A percentile compares a stretch with the other conserved stretches of the same genome.
Conservation (phyloP, 2,329 filamentous ascomycete species). For the Rhynchosporium agropyri region DNA sequence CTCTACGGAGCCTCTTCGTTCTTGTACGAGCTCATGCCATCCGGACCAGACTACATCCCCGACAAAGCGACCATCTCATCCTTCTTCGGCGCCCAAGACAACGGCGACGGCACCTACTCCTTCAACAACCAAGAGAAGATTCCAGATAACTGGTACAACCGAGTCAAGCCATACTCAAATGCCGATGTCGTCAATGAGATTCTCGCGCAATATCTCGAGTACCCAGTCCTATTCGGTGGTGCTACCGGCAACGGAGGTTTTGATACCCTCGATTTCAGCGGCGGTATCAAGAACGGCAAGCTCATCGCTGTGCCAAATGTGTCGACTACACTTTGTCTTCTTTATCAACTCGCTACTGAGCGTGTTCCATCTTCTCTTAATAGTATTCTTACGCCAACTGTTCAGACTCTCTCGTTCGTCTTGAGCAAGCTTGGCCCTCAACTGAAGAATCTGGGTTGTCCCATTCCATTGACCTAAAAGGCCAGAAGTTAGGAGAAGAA, state of each 20-base stretch:
- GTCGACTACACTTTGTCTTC: conserved; percentile 44
- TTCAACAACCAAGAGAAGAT: conserved; percentile 42
- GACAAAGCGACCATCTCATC: conserved; percentile 32
- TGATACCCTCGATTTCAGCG: conserved; percentile 44
- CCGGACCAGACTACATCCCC: conserved; percentile 36
- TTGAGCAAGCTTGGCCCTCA: conserved; percentile 39
- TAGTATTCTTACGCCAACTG: conserved; percentile 43
- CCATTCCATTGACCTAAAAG: conserved; percentile 31
- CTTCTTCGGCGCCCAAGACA: conserved; percentile 47
- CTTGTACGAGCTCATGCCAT: conserved; percentile 36
- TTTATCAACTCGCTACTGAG: conserved; percentile 48
- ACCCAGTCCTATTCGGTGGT: conserved; percentile 50
- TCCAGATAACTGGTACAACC: conserved; percentile 35
- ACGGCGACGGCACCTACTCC: conserved; percentile 44
- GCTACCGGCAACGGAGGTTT: conserved; percentile 46
- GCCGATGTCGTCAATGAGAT: conserved; percentile 46
- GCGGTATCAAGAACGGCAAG: conserved; percentile 46
- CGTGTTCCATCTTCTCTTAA: conserved; percentile 45
- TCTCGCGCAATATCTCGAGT: conserved; percentile 45
- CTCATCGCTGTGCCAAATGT: conserved; percentile 35
- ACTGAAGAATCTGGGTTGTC: conserved; percentile 45
- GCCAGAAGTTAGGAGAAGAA: neutral
- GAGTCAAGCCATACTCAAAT: conserved; percentile 38
- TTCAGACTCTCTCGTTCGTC: conserved; percentile 39
- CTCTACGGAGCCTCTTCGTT: conserved; percentile 34